Evolutionary conservation across 768 basidiomycete species (phyloP).

Genomic region (Lactifluus subvellereus): DNA sequence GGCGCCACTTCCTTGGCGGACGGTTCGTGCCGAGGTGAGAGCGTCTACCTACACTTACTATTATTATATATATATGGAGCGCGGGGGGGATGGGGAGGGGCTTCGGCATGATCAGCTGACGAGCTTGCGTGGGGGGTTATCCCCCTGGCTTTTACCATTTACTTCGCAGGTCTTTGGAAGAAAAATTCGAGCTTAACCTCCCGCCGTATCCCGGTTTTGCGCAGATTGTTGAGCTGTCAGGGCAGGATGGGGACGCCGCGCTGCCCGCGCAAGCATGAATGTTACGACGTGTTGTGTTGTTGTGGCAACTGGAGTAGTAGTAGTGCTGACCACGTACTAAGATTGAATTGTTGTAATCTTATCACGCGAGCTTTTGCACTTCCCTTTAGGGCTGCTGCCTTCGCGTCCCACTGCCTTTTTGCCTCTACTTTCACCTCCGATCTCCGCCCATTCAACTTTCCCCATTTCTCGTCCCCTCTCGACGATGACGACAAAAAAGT

Average conservation of each 20-base stretch:
- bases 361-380: neutral
- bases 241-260: constrained; percentile 7
- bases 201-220: constrained; percentile 73
- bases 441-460: neutral
- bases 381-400: neutral
- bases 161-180: constrained; percentile 53
- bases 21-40: constrained; percentile 81
- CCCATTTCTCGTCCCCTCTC: neutral
- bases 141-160: neutral
- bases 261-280: too few relatives aligned
- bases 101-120: too few relatives aligned
- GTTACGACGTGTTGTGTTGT: too few relatives aligned
- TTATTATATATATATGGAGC: too few relatives aligned
- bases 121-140: too few relatives aligned
- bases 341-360: neutral
- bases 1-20: constrained; percentile 90
- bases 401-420: neutral
- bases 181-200: constrained; percentile 72
- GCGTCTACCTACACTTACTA: too few relatives aligned
- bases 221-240: constrained; percentile 76
- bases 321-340: too few relatives aligned
- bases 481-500: constrained; percentile 19
- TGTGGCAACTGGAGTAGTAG: too few relatives aligned
- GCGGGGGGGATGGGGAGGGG: neutral
- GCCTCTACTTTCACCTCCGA: neutral